phyloP scores from a whole-genome alignment of 2,329 filamentous ascomycete genomes.

The Stagonosporopsis cucurbitacearum region DNA sequence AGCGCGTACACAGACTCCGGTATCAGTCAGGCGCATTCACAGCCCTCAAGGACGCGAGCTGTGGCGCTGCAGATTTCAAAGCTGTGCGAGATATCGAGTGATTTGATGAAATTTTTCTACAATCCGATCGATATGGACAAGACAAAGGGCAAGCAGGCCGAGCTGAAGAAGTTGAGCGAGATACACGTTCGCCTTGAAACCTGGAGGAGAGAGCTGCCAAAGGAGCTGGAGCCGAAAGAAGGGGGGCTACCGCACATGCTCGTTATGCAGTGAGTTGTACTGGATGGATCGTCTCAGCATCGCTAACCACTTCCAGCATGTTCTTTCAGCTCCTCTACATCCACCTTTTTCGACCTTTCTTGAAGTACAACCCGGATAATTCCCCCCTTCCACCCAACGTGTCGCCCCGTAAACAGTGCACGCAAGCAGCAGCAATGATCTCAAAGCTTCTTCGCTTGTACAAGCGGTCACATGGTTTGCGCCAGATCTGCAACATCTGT shows the following conservation, averaged over 20 bases:
- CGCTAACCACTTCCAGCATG: slow-evolving; percentile 69
- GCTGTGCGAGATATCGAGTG: slow-evolving; percentile 91
- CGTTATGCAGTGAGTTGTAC: slow-evolving; percentile 78
- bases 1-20: slow-evolving; percentile 87
- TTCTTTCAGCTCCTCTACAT: slow-evolving; percentile 96
- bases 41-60: slow-evolving; percentile 83
- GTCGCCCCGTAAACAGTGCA: slow-evolving; percentile 88
- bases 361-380: slow-evolving; percentile 82
- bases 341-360: slow-evolving; percentile 91
- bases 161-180: slow-evolving; percentile 91
- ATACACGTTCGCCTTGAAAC: slow-evolving; percentile 87
- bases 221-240: slow-evolving; percentile 87
- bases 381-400: slow-evolving; percentile 87
- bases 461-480: slow-evolving; percentile 86
- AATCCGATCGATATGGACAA: slow-evolving; percentile 72
- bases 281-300: background rate
- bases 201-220: slow-evolving; percentile 84
- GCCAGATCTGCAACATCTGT: slow-evolving; percentile 94
- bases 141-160: slow-evolving; percentile 74
- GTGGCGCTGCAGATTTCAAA: slow-evolving; percentile 74
- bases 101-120: slow-evolving; percentile 89
- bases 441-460: slow-evolving; percentile 95
- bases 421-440: slow-evolving; percentile 84
- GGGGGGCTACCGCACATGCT: slow-evolving; percentile 85
- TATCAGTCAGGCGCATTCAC: slow-evolving; percentile 72